Base-by-base conservation (phyloP, 2,329 filamentous ascomycete species). In the Aspergillus pseudotamarii region DNA sequence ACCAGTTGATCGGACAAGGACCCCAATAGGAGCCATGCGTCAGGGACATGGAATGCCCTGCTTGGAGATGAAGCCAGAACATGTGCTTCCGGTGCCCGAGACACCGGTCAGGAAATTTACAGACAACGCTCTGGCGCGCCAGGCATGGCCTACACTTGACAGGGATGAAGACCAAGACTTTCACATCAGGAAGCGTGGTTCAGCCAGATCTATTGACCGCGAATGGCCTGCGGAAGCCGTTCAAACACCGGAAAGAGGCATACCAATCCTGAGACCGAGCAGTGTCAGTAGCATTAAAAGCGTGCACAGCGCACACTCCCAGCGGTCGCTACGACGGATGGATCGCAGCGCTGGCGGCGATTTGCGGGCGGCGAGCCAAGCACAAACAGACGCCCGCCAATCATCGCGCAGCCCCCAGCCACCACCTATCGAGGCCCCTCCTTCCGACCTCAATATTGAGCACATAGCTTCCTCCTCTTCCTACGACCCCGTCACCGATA, bases 401-500 rank as follows among this genome's bases (percentile, higher is more conserved):
- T 65, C 65, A 67, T 58, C 51, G 66, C 59, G 65, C 64, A 66
- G 67, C 41, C 63, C 69, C 74, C 75, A 75, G 72, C 73, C 72
- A 72, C 73, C 45, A 57, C 69, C 59, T 68, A 50, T 57, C 58
- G 63, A 34, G 50, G 63, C 61, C 32, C 63, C 54, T 54, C 63
- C 57, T 30, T 64, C 64, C 59, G 69, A 73, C 68, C 70, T 74
- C 64, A 73, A 76, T 71, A 67, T 79, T 64, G 76, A 79, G 69
- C 71, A 69, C 64, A 74, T 80, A 69, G 70, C 79, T 58, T 81
- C 78, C 72, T 86, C 84, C 73, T 85, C 84, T 70, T 84, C 81
- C 71, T 86, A 88, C 82, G 90, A 90, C 76, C 91, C 92, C 73
- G 85, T 93, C 80, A 91, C 90, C 79, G 93, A 94, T 82, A 92